phyloP scores from a whole-genome alignment of 169 alveolate genomes.

The Babesia divergens region DNA sequence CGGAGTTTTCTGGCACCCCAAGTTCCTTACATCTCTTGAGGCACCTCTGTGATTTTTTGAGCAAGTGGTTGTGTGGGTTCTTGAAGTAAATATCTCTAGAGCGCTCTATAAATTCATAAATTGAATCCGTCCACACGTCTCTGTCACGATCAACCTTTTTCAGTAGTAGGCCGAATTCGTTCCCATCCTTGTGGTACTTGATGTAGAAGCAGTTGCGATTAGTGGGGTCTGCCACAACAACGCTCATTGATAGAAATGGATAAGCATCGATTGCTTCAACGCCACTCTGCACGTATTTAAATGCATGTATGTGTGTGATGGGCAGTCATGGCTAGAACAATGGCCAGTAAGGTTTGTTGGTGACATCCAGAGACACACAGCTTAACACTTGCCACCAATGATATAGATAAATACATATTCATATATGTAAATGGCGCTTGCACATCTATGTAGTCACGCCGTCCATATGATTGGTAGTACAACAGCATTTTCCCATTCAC shows the following conservation, averaged over 20 bases:
- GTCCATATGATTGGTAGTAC: too few species aligned
- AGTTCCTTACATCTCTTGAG: conserved; percentile 22
- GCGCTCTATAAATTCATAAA: conserved; percentile 73
- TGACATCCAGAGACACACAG: too few species aligned
- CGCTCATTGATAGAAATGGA: conserved; percentile 73
- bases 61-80: conserved; percentile 6
- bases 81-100: conserved; percentile 50
- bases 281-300: conserved; percentile 46
- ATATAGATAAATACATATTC: too few species aligned
- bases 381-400: too few species aligned
- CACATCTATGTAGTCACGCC: too few species aligned
- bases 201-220: conserved; percentile 67
- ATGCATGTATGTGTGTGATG: background rate
- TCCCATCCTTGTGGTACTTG: conserved; percentile 73
- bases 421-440: too few species aligned
- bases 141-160: conserved; percentile 75
- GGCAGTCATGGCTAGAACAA: too few species aligned
- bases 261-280: conserved; percentile 64
- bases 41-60: conserved; percentile 21
- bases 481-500: too few species aligned
- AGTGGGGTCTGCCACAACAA: conserved; percentile 73
- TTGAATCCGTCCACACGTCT: conserved; percentile 80
- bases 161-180: conserved; percentile 70
- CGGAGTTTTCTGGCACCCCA: background rate
- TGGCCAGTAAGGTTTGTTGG: too few species aligned